Base-by-base conservation (phyloP, 768 basidiomycete genomes). In the Boletus subcaerulescens region DNA sequence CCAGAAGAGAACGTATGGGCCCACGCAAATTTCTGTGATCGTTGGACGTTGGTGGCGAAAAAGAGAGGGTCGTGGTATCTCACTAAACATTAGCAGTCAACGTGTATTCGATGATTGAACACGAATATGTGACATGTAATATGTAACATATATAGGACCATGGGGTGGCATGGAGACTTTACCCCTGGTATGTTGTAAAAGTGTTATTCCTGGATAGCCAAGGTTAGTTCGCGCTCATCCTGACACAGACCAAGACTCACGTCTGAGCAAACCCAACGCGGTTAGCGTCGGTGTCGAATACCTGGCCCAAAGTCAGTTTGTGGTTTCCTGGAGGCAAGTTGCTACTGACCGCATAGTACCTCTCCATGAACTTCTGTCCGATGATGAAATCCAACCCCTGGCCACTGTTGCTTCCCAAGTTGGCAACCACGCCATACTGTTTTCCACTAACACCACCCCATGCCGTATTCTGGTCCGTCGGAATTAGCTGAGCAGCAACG, bases 261-360 rank as follows among this genome's bases (percentile, higher is more conserved):
- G 62, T 67, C 52, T 57, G 43, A 17, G 49, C 68, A 41, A 65
- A 64, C 22, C 65, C 65, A 45, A 65, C 41, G 5, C 54, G 62
- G 13, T 54, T 52, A 1, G 47, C 50, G 17, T 67, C 65, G 18
- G 48, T 8, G 42, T 67, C 64, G 18, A 67, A 67, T 5, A 65
- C 57, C 65, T 65, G 26, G 33, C 11, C 33, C 11, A 35, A 12
- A 20, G 8, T 33, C 11, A 42, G 11, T 3, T 3, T 6, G 33
- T 17, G 15, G n/a, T 33, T 46, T 26, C 15, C 35, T 38, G 31
- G 33, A 29, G 24, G 31, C 17, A n/a, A 18, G 22, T 3, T 7
- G 13, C 15, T 10, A 41, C 60, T 18, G 12, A 65, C 63, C 24
- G 38, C 14, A 41, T 53, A 47, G 31, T 40, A 53, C n/a, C 45